Conservation (phyloP, 2,329 filamentous ascomycete species). For the Colletotrichum horii region DNA sequence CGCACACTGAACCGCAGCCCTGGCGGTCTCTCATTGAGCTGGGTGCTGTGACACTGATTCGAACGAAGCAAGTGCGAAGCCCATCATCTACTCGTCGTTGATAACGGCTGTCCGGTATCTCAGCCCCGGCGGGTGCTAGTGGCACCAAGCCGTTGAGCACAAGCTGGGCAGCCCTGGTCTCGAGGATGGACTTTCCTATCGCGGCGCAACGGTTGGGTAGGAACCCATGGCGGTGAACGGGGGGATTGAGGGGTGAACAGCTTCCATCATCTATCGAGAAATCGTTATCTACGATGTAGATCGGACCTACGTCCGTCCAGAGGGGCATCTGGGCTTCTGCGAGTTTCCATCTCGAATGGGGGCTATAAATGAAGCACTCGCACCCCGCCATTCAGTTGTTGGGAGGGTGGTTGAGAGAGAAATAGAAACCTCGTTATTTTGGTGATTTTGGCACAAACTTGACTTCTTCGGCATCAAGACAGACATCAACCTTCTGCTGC, state of each 20-base stretch:
- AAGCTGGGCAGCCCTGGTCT: constrained; percentile 12
- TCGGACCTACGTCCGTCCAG: background rate
- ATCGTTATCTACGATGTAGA: constrained; percentile 14
- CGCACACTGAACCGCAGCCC: background rate
- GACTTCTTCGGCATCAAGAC: background rate
- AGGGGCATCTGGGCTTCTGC: background rate
- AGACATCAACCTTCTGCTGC: background rate
- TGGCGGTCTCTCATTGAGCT: background rate
- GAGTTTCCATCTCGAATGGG: background rate
- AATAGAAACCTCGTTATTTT: background rate
- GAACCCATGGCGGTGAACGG: constrained; percentile 11
- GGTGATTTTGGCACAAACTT: background rate
- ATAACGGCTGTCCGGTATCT: constrained; percentile 1
- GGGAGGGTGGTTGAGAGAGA: background rate
- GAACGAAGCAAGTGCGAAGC: background rate
- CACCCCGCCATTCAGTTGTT: background rate
- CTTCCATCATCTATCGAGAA: background rate
- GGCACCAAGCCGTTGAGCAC: background rate
- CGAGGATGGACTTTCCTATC: constrained; percentile 20
- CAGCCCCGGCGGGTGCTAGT: background rate
- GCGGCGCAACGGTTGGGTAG: constrained; percentile 7
- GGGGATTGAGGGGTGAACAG: background rate
- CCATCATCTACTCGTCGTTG: background rate
- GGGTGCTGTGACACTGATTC: background rate
- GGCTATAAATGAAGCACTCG: constrained; percentile 1